Conservation (phyloP, 225 moss, liverwort and hornwort genomes). For the Climacium dendroides region DNA sequence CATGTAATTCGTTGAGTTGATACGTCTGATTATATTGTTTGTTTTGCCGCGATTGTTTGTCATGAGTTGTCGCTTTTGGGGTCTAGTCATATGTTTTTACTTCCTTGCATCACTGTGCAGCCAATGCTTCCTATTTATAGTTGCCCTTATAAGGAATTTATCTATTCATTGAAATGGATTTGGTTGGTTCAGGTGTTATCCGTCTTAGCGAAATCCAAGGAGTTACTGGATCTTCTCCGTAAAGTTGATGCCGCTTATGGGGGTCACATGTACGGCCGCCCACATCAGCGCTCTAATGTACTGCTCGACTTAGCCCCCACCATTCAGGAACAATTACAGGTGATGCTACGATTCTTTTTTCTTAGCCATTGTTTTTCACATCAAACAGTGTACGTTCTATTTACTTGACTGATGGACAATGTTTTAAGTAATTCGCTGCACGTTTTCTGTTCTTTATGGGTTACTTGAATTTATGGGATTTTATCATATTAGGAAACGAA, state of each 20-base stretch:
- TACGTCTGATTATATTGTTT: neutral
- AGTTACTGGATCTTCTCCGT: constrained; percentile 39
- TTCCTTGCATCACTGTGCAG: neutral
- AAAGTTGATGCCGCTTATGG: constrained; percentile 44
- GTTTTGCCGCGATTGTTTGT: neutral
- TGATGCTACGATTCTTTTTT: neutral
- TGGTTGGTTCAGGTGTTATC: constrained; percentile 31
- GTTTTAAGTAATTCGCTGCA: neutral
- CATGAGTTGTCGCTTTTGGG: neutral
- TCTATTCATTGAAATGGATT: neutral
- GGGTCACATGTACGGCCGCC: constrained; percentile 28
- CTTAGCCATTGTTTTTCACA: neutral
- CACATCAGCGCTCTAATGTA: constrained; percentile 21
- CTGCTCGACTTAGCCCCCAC: constrained; percentile 33
- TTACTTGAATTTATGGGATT: neutral
- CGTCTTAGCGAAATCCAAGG: constrained; percentile 43
- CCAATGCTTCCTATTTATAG: neutral
- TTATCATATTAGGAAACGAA: neutral
- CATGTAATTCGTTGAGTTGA: neutral
- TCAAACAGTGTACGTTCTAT: neutral
- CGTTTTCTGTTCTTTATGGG: neutral
- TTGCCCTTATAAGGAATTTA: neutral
- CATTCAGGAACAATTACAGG: constrained; percentile 56
- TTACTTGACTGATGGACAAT: neutral
- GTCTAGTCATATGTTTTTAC: neutral